Evolutionary conservation across 2,329 filamentous ascomycete species (phyloP), one percentile per base, ranked within the genome.

Genomic region (Cercospora berteroae): DNA sequence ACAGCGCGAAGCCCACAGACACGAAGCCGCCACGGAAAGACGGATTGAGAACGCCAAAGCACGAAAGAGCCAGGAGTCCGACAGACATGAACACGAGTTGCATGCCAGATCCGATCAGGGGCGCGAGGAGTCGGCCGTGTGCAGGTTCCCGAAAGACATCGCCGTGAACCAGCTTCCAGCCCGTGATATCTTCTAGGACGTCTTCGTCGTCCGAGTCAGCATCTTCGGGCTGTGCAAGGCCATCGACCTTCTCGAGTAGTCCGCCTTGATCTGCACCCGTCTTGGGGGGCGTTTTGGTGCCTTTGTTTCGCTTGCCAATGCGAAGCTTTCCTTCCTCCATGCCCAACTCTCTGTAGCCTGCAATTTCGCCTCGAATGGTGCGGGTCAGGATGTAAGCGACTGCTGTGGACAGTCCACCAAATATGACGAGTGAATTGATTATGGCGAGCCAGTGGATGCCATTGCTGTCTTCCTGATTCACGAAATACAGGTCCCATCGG

Each of bases 1-100:
- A 96, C 20, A 96, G 84, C 1, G 91, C 92, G 27, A 94, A 84
- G 6, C 90, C 92, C 48, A 95, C 91, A 74, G 90, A 94, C 76
- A 95, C 86, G 78, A 96, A 96, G 0, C 93, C 92, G 67, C 93
- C 93, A n/a, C 93, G 89, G 83, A 93, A 95, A 77, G 90, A 93
- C 2, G 93, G 93, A 75, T 96, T 96, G 65, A 96, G 79, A 2
- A 96, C 79, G 5, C 93, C 93, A 33, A 95, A 79, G 66, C 90
- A 91, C 75, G 90, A 91, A 8, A 78, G 71, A 1, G 68, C 68
- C 27, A 77, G 66, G 8, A 96, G 83, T 1, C 91, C 90, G 44
- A 88, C 80, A 1, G 88, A 86, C 89, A 95, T 93, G 79, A 94
- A 93, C 10, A 96, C 83, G 1, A 96, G 84, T 80, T 97, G 93